Conservation (phyloP, 2,329 filamentous ascomycete genomes). For the Gliomastix tumulicola region DNA sequence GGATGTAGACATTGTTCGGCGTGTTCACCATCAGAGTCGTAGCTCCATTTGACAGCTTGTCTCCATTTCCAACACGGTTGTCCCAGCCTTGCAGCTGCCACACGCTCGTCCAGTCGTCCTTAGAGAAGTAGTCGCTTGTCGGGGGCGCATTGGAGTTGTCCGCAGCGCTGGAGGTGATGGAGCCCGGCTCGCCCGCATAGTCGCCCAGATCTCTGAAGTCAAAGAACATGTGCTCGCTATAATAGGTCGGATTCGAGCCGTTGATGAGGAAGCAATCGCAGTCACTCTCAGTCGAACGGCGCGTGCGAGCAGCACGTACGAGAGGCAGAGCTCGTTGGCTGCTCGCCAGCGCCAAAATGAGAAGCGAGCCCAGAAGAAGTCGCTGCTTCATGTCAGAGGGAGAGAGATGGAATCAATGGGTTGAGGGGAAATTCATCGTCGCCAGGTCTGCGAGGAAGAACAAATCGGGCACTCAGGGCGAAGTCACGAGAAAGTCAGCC, state of each 20-base stretch:
- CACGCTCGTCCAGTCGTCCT: conserved; percentile 22
- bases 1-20: conserved; percentile 37
- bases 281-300: conserved; percentile 1
- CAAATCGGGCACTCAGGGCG: too few relatives aligned
- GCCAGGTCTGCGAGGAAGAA: too few relatives aligned
- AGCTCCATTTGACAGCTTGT: conserved; percentile 15
- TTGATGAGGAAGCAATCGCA: conserved; percentile 45
- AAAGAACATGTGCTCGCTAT: conserved; percentile 38
- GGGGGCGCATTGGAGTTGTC: conserved; percentile 16
- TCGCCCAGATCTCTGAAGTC: conserved; percentile 37
- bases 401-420: too few relatives aligned
- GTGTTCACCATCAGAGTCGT: conserved; percentile 31
- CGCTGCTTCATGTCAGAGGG: too few relatives aligned
- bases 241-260: conserved; percentile 32
- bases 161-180: conserved; percentile 15
- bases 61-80: conserved; percentile 25
- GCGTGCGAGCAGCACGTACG: conserved; percentile 1
- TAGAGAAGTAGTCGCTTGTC: conserved; percentile 31
- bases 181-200: conserved; percentile 26
- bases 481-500: too few relatives aligned
- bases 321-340: too few relatives aligned
- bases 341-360: too few relatives aligned
- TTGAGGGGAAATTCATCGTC: too few relatives aligned
- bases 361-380: too few relatives aligned
- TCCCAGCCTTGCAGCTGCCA: conserved; percentile 34